Conservation (phyloP, 202 grass and related monocot genomes). For the Schoenoplectus triqueter region DNA sequence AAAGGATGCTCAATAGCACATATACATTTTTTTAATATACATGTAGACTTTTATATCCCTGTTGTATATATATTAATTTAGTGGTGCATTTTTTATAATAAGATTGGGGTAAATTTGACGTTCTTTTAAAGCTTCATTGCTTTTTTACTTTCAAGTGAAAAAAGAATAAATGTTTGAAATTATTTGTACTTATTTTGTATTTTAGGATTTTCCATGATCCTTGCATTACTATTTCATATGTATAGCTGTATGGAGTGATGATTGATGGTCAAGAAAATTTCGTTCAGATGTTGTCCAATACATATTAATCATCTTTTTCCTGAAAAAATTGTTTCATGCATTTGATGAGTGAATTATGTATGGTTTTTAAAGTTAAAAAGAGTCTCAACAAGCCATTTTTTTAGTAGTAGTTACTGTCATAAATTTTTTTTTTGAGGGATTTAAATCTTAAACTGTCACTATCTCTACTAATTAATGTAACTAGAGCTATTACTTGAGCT, state of each 20-base stretch:
- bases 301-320: background rate
- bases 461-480: no score
- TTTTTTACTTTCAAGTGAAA: background rate
- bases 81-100: background rate
- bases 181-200: background rate
- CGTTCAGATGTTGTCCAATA: background rate
- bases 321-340: background rate
- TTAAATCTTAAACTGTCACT: no score
- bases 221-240: background rate
- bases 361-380: background rate
- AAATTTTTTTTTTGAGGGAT: background rate
- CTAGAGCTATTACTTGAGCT: no score
- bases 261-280: background rate
- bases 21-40: conserved; percentile 60
- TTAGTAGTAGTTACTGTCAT: no score
- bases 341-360: background rate
- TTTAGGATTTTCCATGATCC: background rate
- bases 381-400: no score
- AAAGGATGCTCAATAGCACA: conserved; percentile 66
- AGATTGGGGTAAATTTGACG: no score
- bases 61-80: background rate
- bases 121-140: no score
- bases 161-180: background rate
- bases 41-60: background rate
- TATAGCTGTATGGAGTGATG: background rate